A percentile compares a stretch with the other conserved stretches of the same genome.
These are phyloP conservation scores for Suhomyces bokatorum DNA, from an alignment of 1,139 yeast species.

Conservation along the genomic window DNA sequence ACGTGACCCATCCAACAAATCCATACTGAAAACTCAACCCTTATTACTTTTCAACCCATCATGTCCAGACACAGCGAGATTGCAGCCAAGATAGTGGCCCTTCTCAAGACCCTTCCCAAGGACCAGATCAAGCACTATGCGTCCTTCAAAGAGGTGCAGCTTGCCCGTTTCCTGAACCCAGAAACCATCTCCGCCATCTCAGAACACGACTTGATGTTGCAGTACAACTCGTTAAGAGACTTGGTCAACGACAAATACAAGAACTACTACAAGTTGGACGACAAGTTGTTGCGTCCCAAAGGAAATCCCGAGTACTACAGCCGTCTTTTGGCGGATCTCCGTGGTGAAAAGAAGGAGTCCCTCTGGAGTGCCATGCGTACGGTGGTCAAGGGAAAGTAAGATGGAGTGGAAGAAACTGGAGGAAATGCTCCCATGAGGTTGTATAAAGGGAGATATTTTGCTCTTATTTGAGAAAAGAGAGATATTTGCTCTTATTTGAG, in stretches of 20 bases:
- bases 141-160: slow-evolving; percentile 65
- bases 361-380: slow-evolving; percentile 65
- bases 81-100: slow-evolving; percentile 37
- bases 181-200: slow-evolving; percentile 27
- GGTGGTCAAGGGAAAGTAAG: slow-evolving; percentile 64
- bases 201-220: slow-evolving; percentile 58
- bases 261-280: slow-evolving; percentile 62
- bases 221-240: slow-evolving; percentile 58
- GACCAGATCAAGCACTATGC: slow-evolving; percentile 67
- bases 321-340: slow-evolving; percentile 67
- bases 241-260: slow-evolving; percentile 62
- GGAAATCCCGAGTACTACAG: slow-evolving; percentile 82
- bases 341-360: slow-evolving; percentile 72
- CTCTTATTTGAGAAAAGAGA: no score
- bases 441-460: no score
- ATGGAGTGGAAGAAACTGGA: no score
- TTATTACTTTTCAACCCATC: not conserved
- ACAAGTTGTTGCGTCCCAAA: slow-evolving; percentile 69
- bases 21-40: no score
- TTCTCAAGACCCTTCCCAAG: slow-evolving; percentile 54
- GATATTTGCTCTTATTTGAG: no score
- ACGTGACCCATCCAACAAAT: no score
- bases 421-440: no score
- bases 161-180: slow-evolving; percentile 47
- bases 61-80: slow-evolving; percentile 23